Evolutionary conservation across 106 monocot species (phyloP), one percentile per base, ranked within the genome.

Genomic region (Dendrobium officinale): DNA sequence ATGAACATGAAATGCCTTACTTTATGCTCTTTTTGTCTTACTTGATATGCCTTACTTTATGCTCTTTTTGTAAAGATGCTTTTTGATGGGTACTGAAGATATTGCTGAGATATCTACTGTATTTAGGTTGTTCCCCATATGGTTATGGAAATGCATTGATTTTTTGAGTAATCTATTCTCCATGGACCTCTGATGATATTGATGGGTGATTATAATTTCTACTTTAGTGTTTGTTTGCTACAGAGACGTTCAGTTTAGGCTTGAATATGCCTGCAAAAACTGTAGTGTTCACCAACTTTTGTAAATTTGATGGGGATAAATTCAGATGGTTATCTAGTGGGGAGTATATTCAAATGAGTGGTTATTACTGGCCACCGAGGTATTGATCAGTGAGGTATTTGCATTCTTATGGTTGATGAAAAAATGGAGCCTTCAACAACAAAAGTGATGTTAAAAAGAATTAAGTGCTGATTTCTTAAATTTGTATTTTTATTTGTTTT

Each of bases 211-310:
- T 73, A 78, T 86, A 79, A 33, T 47, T 84, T 83, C 72, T 41
- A 42, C 49, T 88, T 77, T 79, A 98, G 99, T 99, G 99, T 83
- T 81, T 99, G 66, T 93, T 99, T 90, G 99, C 99, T 43, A 99
- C 99, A 88, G 99, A 99, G 86, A 99, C 99, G 26, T 99, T 99
- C 91, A 95, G 99, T 72, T 95, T 99, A 51, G 99, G 95, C 56
- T 81, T 99, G 84, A 99, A 99, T 85, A 99, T 99, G 99, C 99
- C 99, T 81, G 99, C 99, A 84, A 99, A 99, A 79, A 99, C 99
- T 68, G 95, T 95, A 24, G 99, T 99, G 9, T 99, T 99, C 82
- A 99, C 99, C 68, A 95, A 88, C 83, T 93, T 95, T 74, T 89
- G 95, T 66, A 99, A 99, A 88, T 99, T 99, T 86, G 99, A 99